A percentile compares a stretch with the other conserved stretches of the same genome.
Evolutionary conservation across 768 basidiomycete species (phyloP).

Genomic region (Rhodotorula sphaerocarpa): DNA sequence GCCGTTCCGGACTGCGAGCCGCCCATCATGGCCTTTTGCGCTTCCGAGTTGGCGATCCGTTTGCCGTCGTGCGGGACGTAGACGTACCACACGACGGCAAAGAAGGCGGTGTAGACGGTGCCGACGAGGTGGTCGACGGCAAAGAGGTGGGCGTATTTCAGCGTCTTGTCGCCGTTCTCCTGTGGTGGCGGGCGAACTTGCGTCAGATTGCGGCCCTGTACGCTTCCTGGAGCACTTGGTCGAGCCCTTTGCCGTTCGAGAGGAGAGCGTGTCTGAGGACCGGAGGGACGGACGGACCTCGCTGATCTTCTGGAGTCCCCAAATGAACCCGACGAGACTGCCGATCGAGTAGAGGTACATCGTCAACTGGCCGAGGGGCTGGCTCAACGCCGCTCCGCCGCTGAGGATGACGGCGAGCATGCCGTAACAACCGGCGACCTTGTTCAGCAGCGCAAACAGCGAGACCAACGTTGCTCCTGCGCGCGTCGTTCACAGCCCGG

Average conservation of each 20-base stretch:
- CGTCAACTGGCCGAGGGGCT: slow-evolving; percentile 67
- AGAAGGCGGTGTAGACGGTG: slow-evolving; percentile 85
- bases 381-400: slow-evolving; percentile 55
- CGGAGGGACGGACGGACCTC: slow-evolving; percentile 54
- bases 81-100: slow-evolving; percentile 81
- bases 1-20: slow-evolving; percentile 47
- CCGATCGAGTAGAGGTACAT: slow-evolving; percentile 87
- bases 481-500: too few species aligned
- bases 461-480: slow-evolving; percentile 69
- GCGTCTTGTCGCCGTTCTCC: slow-evolving; percentile 78
- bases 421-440: slow-evolving; percentile 90
- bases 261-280: background rate
- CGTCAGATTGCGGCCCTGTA: too few species aligned
- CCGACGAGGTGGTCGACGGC: slow-evolving; percentile 82
- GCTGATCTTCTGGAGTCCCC: slow-evolving; percentile 80
- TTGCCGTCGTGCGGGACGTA: slow-evolving; percentile 86
- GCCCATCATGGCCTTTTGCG: slow-evolving; percentile 76
- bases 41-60: slow-evolving; percentile 68
- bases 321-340: slow-evolving; percentile 67
- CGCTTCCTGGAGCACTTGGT: too few species aligned
- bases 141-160: slow-evolving; percentile 87
- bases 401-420: slow-evolving; percentile 75
- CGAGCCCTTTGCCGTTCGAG: too few species aligned
- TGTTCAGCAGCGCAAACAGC: slow-evolving; percentile 90
- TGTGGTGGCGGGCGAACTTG: slow-evolving; percentile 42